Conservation (phyloP, 2,329 filamentous ascomycete genomes). For the Ophiostoma piceae region DNA sequence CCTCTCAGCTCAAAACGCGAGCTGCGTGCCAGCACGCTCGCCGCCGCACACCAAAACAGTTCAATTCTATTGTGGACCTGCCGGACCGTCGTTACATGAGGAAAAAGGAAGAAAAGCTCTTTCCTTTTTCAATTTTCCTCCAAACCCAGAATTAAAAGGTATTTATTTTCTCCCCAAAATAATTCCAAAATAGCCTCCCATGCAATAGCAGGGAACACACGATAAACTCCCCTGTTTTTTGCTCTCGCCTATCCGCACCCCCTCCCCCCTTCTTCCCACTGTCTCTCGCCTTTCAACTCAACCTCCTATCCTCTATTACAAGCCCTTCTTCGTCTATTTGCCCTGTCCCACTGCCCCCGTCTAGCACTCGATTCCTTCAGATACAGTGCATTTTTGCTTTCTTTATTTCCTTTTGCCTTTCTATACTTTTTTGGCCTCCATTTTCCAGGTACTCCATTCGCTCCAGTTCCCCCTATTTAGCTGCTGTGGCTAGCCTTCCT, state of each 20-base stretch:
- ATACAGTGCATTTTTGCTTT: background rate
- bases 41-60: background rate
- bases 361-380: background rate
- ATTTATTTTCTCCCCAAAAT: background rate
- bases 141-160: background rate
- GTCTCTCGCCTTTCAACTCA: background rate
- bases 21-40: background rate
- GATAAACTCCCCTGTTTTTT: constrained; percentile 13
- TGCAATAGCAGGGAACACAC: background rate
- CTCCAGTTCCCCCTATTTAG: background rate
- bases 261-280: background rate
- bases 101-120: background rate
- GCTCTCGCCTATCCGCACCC: background rate
- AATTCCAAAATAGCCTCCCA: background rate
- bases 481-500: background rate
- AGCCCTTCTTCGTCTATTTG: constrained; percentile 3
- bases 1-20: background rate
- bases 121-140: background rate
- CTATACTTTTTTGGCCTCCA: background rate
- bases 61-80: constrained; percentile 1
- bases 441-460: constrained; percentile 3
- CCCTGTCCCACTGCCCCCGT: constrained; percentile 5
- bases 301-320: background rate
- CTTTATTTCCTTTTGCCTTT: background rate
- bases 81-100: background rate